Conservation (phyloP, 139 green algal species). For the Chlorella sp. region DNA sequence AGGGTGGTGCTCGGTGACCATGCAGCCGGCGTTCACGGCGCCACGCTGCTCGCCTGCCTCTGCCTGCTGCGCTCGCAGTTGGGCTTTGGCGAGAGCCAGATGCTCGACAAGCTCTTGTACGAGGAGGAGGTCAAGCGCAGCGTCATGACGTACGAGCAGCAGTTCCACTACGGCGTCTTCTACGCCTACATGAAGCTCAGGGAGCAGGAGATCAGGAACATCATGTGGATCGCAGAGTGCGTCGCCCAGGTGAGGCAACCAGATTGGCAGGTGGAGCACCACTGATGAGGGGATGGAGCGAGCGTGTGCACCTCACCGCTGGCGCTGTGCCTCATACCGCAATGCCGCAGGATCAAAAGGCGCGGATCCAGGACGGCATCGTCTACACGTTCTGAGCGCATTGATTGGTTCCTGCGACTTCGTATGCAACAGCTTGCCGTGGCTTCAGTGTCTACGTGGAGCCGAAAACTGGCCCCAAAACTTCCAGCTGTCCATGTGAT, state of each 20-base stretch:
- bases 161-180: constrained; percentile 92
- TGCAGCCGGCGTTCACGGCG: neutral
- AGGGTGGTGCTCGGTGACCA: constrained; percentile 48
- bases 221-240: constrained; percentile 94
- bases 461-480: too few species aligned
- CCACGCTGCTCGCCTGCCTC: constrained; percentile 2
- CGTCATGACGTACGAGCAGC: constrained; percentile 79
- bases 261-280: neutral
- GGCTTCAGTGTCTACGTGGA: too few species aligned
- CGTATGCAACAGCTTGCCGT: too few species aligned
- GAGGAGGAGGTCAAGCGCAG: constrained; percentile 84
- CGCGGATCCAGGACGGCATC: constrained; percentile 77
- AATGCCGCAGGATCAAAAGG: constrained; percentile 76
- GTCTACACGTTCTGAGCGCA: constrained; percentile 55
- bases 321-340: neutral
- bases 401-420: too few species aligned
- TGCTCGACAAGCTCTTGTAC: constrained; percentile 93
- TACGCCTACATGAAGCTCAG: constrained; percentile 86
- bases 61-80: constrained; percentile 43
- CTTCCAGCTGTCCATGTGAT: too few species aligned
- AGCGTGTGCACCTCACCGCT: neutral
- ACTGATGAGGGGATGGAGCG: neutral
- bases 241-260: constrained; percentile 45
- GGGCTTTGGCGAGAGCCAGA: constrained; percentile 81
- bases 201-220: constrained; percentile 92